phyloP scores from a whole-genome alignment of 202 grass and related monocot genomes.

The Dendrocalamus latiflorus region DNA sequence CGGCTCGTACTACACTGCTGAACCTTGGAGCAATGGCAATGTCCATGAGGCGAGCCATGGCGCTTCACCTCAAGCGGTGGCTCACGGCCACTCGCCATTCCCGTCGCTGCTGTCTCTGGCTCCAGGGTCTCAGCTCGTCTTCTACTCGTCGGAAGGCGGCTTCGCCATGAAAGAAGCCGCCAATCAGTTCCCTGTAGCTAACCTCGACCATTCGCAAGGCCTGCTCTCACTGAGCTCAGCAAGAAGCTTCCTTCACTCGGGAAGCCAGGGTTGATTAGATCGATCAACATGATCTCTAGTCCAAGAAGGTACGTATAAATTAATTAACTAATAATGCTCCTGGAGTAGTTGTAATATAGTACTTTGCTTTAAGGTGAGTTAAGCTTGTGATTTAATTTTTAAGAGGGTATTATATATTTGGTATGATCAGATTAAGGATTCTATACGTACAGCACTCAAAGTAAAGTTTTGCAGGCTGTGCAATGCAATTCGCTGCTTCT shows the following conservation, averaged over 20 bases:
- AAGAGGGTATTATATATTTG: background rate
- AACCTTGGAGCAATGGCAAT: slow-evolving; percentile 16
- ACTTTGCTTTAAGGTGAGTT: slow-evolving; percentile 14
- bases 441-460: slow-evolving; percentile 9
- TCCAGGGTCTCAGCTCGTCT: slow-evolving; percentile 56
- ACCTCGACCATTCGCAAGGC: slow-evolving; percentile 48
- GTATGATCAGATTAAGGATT: background rate
- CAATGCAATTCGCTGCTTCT: slow-evolving; percentile 36
- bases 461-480: slow-evolving; percentile 13
- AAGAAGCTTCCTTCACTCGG: slow-evolving; percentile 56
- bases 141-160: slow-evolving; percentile 54
- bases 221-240: slow-evolving; percentile 55
- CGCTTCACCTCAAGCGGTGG: slow-evolving; percentile 6
- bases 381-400: slow-evolving; percentile 23
- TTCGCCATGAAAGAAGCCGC: slow-evolving; percentile 60
- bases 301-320: slow-evolving; percentile 38
- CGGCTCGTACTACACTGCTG: slow-evolving; percentile 30
- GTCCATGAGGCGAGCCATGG: slow-evolving; percentile 24
- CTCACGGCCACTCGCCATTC: slow-evolving; percentile 40
- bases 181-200: slow-evolving; percentile 43
- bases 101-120: slow-evolving; percentile 60
- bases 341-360: background rate
- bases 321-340: slow-evolving; percentile 8
- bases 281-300: slow-evolving; percentile 11
- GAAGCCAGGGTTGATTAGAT: slow-evolving; percentile 34